Evolutionary conservation across 2,329 filamentous ascomycete species (phyloP).

Genomic region (Fusarium sp.): DNA sequence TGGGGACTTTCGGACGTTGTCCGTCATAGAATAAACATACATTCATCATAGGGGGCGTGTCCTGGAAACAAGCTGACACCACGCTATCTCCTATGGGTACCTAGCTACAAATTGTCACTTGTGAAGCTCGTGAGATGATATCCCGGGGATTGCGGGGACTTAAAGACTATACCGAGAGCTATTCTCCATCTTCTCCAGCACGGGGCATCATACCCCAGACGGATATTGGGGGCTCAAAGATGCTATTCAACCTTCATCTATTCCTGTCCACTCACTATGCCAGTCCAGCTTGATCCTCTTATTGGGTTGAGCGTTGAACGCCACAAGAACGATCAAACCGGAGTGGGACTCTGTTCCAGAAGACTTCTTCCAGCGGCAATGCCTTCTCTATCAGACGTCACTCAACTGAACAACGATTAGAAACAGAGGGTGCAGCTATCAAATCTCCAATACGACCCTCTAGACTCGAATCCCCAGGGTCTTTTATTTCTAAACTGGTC

Average conservation of each 20-base stretch:
- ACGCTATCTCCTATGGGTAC: slow-evolving; percentile 8
- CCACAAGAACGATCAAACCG: background rate
- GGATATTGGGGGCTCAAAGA: slow-evolving; percentile 17
- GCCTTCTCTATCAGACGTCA: background rate
- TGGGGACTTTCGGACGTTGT: slow-evolving; percentile 37
- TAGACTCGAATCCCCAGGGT: background rate
- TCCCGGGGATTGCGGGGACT: slow-evolving; percentile 20
- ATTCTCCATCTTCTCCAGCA: slow-evolving; percentile 21
- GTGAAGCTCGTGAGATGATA: slow-evolving; percentile 26
- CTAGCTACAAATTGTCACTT: slow-evolving; percentile 1
- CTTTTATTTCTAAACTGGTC: slow-evolving; percentile 1
- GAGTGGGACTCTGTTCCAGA: background rate
- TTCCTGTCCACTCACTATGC: background rate
- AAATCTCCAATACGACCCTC: background rate
- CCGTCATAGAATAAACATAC: slow-evolving; percentile 25
- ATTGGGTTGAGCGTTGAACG: background rate
- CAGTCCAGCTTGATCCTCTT: slow-evolving; percentile 1
- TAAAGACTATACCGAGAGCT: slow-evolving; percentile 13
- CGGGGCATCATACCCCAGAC: slow-evolving; percentile 19
- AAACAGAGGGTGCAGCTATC: slow-evolving; percentile 12
- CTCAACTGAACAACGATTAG: background rate
- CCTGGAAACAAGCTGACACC: slow-evolving; percentile 7
- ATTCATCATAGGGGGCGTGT: slow-evolving; percentile 25
- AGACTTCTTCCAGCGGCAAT: background rate
- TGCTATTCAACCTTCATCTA: background rate